phyloP scores from a whole-genome alignment of 108 stramenopile species.

The Nannochloropsis gaditana region DNA sequence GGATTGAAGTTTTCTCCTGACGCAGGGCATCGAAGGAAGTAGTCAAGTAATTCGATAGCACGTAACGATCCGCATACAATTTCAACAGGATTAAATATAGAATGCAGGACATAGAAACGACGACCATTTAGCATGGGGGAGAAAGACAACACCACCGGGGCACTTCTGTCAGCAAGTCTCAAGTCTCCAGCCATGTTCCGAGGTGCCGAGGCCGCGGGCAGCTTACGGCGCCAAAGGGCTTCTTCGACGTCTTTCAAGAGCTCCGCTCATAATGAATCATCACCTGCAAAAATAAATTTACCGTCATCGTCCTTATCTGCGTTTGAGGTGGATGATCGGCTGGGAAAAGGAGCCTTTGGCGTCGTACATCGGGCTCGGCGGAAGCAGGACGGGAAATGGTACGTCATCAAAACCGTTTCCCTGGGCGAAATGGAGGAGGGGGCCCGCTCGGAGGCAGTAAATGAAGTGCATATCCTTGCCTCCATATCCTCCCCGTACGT shows the following conservation, averaged over 20 bases:
- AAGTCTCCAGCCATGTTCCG: background rate
- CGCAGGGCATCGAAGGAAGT: no score
- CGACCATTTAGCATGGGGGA: no score
- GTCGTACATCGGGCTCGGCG: slow-evolving; percentile 40
- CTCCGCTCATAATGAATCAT: background rate
- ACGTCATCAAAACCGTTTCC: slow-evolving; percentile 41
- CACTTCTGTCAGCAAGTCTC: background rate
- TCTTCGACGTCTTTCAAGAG: background rate
- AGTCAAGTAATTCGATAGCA: no score
- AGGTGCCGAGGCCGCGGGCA: background rate
- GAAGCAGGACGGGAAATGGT: slow-evolving; percentile 17
- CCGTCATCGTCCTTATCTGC: slow-evolving; percentile 13
- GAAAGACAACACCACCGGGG: background rate
- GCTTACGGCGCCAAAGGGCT: background rate
- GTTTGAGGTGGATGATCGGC: slow-evolving; percentile 35
- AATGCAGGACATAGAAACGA: no score
- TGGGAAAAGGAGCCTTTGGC: slow-evolving; percentile 43
- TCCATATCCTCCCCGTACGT: slow-evolving; percentile 45
- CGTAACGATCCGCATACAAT: no score
- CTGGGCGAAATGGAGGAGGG: slow-evolving; percentile 25
- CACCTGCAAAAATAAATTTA: background rate
- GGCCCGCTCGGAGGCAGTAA: slow-evolving; percentile 41
- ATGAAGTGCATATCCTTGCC: slow-evolving; percentile 46
- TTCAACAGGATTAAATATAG: no score
- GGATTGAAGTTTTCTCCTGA: no score